Evolutionary conservation across 495 filamentous ascomycete genomes (phyloP).

Genomic region (Wilcoxina mikolae): DNA sequence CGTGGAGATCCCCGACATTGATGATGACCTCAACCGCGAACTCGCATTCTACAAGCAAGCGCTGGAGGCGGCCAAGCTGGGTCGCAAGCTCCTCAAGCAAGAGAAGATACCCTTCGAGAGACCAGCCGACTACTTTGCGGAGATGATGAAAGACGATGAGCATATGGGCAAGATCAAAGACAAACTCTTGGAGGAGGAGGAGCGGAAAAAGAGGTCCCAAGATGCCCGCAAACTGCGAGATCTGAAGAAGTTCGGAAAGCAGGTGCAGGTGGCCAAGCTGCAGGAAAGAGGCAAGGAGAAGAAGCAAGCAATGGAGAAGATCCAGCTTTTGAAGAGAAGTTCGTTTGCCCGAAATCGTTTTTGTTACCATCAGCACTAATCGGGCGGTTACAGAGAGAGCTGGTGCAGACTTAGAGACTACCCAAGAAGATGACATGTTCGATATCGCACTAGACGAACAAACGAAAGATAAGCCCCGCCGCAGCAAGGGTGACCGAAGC

Average conservation of each 20-base stretch:
- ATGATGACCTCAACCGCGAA: conserved; percentile 48
- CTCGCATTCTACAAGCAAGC: conserved; percentile 87
- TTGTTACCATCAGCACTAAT: conserved; percentile 15
- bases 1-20: conserved; percentile 37
- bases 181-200: conserved; percentile 84
- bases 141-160: conserved; percentile 97
- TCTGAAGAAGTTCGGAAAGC: conserved; percentile 97
- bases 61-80: conserved; percentile 58
- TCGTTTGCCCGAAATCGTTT: conserved; percentile 28
- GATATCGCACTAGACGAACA: conserved; percentile 83
- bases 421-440: conserved; percentile 74
- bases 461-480: conserved; percentile 36
- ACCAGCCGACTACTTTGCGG: conserved; percentile 89
- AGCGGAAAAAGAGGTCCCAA: conserved; percentile 74
- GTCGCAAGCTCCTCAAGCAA: conserved; percentile 49
- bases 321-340: conserved; percentile 87
- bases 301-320: conserved; percentile 82
- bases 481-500: conserved; percentile 23
- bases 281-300: conserved; percentile 86
- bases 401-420: conserved; percentile 37
- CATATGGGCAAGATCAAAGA: conserved; percentile 93
- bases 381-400: conserved; percentile 53
- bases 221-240: conserved; percentile 87
- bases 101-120: conserved; percentile 70
- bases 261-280: conserved; percentile 90